phyloP scores from a whole-genome alignment of 768 basidiomycete genomes.

The Phaeotremella fagi region DNA sequence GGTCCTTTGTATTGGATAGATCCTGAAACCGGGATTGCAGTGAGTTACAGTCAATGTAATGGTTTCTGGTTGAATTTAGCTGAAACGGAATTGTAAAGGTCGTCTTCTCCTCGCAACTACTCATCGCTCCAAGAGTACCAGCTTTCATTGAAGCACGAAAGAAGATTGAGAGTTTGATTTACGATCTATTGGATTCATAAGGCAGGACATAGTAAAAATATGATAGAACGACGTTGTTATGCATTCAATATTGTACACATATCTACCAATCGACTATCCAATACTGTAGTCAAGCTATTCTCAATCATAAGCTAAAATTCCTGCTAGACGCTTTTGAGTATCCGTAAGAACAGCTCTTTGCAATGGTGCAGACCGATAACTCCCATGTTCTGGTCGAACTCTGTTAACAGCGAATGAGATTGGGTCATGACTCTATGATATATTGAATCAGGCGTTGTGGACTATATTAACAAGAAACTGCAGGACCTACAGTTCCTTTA shows the following conservation, averaged over 20 bases:
- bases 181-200: not conserved
- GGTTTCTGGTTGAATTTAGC: too few species aligned
- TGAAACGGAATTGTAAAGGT: not conserved
- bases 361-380: too few species aligned
- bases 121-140: not conserved
- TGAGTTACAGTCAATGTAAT: conserved; percentile 6
- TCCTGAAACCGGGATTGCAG: conserved; percentile 22
- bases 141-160: not conserved
- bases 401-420: not conserved
- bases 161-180: not conserved
- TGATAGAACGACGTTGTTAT: too few species aligned
- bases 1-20: conserved; percentile 39
- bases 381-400: too few species aligned
- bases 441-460: not conserved
- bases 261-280: too few species aligned
- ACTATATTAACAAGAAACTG: not conserved
- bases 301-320: too few species aligned
- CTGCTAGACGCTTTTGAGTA: too few species aligned
- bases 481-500: not conserved
- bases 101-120: not conserved
- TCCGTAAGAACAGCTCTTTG: too few species aligned
- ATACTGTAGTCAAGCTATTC: too few species aligned
- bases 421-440: not conserved
- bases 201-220: too few species aligned
- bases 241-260: too few species aligned